phyloP scores from a whole-genome alignment of 2,329 filamentous ascomycete genomes.

The Dactylonectria estremocensis region DNA sequence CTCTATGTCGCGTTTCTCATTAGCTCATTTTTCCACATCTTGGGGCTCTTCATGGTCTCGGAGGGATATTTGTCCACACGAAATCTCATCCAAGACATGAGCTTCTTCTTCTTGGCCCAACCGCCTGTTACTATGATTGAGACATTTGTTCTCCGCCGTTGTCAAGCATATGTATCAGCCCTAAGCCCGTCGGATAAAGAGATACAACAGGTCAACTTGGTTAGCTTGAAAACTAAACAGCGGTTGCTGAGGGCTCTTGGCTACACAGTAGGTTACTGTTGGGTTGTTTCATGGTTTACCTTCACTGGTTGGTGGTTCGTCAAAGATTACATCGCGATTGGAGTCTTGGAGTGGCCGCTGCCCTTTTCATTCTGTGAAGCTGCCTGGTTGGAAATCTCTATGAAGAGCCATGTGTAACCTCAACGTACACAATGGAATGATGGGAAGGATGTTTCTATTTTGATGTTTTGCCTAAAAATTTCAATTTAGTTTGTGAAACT shows the following conservation, averaged over 20 bases:
- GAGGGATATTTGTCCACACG: constrained; percentile 4
- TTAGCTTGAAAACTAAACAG: background rate
- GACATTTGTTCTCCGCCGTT: constrained; percentile 3
- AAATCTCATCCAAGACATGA: constrained; percentile 14
- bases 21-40: constrained; percentile 31
- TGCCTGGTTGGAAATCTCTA: background rate
- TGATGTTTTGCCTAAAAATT: no score
- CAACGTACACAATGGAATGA: background rate
- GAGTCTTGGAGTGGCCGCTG: constrained; percentile 29
- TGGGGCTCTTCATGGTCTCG: constrained; percentile 29
- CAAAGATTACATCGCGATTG: constrained; percentile 21
- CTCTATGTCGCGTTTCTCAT: constrained; percentile 29
- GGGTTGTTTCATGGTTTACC: constrained; percentile 29
- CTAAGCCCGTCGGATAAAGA: background rate
- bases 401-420: background rate
- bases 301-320: constrained; percentile 35
- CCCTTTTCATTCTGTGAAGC: constrained; percentile 19
- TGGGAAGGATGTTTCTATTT: no score
- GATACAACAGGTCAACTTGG: background rate
- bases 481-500: no score
- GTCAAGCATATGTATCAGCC: background rate
- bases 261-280: constrained; percentile 16
- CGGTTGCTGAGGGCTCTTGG: background rate
- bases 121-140: constrained; percentile 20
- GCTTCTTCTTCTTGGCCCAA: constrained; percentile 27